Conservation (phyloP, 192 early-diverging fungal species). For the Umbelopsis isabellina region DNA sequence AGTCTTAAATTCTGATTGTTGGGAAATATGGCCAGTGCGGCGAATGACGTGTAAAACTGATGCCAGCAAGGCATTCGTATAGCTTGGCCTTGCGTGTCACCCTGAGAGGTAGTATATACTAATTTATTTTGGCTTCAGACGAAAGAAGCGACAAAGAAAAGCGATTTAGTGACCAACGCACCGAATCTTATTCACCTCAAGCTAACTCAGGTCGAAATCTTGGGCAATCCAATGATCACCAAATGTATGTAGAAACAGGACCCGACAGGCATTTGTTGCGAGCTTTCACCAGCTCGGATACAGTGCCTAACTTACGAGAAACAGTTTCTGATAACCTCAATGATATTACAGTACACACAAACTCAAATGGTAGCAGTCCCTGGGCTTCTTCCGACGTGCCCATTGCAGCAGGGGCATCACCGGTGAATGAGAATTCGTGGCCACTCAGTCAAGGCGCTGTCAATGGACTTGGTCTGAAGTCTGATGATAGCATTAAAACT, state of each 20-base stretch:
- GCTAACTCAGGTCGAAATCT: slow-evolving; percentile 5
- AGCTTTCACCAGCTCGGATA: neutral
- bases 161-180: neutral
- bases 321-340: neutral
- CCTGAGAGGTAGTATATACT: neutral
- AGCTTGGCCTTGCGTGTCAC: neutral
- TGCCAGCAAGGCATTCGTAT: neutral
- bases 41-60: neutral
- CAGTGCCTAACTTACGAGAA: neutral
- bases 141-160: neutral
- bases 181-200: neutral
- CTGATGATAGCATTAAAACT: neutral
- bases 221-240: slow-evolving; percentile 14
- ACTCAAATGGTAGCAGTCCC: neutral
- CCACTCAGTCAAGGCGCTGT: too few species aligned
- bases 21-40: neutral
- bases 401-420: neutral
- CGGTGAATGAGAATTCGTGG: neutral
- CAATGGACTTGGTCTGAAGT: too few species aligned
- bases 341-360: neutral
- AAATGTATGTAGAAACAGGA: slow-evolving; percentile 17
- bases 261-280: neutral
- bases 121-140: neutral
- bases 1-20: neutral
- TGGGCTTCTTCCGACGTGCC: neutral